Percentiles rank a stretch among this genome's conserved stretches.
Evolutionary conservation across 805 yeast genomes (phyloP).

Genomic region (Dipodascus albidus): DNA sequence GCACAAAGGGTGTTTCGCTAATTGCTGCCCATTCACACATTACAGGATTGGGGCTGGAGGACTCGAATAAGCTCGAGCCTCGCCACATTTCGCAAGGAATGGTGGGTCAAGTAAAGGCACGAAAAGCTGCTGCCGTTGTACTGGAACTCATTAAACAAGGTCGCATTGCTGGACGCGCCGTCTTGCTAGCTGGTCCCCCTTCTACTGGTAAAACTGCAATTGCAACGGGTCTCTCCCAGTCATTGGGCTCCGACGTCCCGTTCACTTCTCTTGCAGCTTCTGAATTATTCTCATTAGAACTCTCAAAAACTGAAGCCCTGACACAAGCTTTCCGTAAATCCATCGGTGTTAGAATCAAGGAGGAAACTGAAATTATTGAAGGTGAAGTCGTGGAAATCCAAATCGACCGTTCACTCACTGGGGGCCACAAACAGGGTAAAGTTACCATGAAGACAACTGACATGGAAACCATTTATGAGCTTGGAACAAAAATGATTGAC

Average conservation of each 20-base stretch:
- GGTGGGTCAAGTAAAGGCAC: slow-evolving; percentile 94
- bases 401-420: slow-evolving; percentile 85
- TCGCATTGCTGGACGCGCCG: slow-evolving; percentile 93
- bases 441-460: slow-evolving; percentile 94
- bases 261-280: slow-evolving; percentile 93
- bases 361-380: slow-evolving; percentile 93
- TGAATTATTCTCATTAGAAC: slow-evolving; percentile 83
- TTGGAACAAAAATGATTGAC: slow-evolving; percentile 90
- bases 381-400: slow-evolving; percentile 98
- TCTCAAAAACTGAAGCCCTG: slow-evolving; percentile 90
- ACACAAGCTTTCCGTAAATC: slow-evolving; percentile 95
- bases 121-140: slow-evolving; percentile 92
- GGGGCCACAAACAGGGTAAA: slow-evolving; percentile 98
- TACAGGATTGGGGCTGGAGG: slow-evolving; percentile 88
- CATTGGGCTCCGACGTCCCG: slow-evolving; percentile 64
- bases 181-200: slow-evolving; percentile 94
- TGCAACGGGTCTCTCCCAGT: slow-evolving; percentile 68
- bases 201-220: slow-evolving; percentile 98
- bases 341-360: slow-evolving; percentile 90
- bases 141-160: slow-evolving; percentile 90
- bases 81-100: slow-evolving; percentile 78
- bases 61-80: slow-evolving; percentile 64
- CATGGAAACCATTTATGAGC: slow-evolving; percentile 96
- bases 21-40: slow-evolving; percentile 98
- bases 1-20: slow-evolving; percentile 54